Evolutionary conservation across 257 asterid genomes (phyloP).

Genomic region (Solanum chiquidenum): DNA sequence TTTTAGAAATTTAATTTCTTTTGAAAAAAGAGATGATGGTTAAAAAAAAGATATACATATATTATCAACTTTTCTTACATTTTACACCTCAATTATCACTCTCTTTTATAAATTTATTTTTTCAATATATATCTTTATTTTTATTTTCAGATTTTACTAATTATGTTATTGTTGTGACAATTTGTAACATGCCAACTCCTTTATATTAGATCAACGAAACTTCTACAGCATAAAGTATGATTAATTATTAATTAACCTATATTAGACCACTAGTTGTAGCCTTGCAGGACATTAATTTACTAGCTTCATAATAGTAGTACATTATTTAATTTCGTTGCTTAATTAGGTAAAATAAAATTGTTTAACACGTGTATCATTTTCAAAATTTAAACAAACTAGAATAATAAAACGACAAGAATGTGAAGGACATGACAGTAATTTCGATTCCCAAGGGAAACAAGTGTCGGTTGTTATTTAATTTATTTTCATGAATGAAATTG

Average conservation of each 20-base stretch:
- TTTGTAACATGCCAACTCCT: not conserved
- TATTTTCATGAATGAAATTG: not conserved
- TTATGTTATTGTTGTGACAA: not conserved
- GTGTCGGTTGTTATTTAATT: not conserved
- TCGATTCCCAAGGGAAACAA: not conserved
- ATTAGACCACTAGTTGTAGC: not conserved
- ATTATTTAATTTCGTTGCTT: not conserved
- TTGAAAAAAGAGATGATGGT: not conserved
- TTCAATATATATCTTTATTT: too few species aligned
- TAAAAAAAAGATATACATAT: too few species aligned
- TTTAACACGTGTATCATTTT: not conserved
- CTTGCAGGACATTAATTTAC: not conserved
- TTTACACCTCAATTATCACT: not conserved
- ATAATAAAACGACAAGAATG: not conserved
- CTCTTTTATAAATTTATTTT: too few species aligned
- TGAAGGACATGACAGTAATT: not conserved
- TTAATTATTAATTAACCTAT: not conserved
- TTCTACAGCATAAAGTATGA: not conserved
- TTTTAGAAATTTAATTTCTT: not conserved
- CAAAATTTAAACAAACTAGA: not conserved
- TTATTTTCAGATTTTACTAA: not conserved
- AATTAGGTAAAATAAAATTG: not conserved
- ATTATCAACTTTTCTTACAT: not conserved
- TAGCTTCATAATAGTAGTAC: not conserved
- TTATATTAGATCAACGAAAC: not conserved